Evolutionary conservation across 768 basidiomycete species (phyloP), one percentile per base, ranked within the genome.

Genomic region (Termitomyces sp.): DNA sequence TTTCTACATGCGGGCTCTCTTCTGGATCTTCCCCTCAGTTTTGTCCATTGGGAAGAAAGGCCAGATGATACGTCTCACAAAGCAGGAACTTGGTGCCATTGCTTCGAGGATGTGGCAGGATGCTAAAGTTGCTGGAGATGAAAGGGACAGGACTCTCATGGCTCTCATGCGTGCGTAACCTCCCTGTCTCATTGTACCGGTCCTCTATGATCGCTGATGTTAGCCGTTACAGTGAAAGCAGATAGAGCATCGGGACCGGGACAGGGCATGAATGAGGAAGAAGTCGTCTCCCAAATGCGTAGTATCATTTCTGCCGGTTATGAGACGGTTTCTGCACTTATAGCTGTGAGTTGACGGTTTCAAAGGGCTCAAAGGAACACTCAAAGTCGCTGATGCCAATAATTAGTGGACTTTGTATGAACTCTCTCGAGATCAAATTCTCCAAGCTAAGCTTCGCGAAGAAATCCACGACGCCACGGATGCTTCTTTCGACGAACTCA

Each of bases 331-430:
- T 79, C 79, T 47, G 76, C 78, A 1, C 59, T 75, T 18, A 65
- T 76, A 54, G 75, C 77, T 18, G 79, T 79, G 65, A 62, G 68
- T 63, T 22, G 13, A 45, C 30, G 5, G 5, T 33, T 24, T n/a
- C 6, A 16, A 24, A 24, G 28, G 14, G 14, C 7, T 16, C 24
- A 0, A 44, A 20, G 18, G n/a, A n/a, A n/a, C 49, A 6, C 20
- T 46, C 36, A 26, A 18, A 43, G 28, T 50, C 16, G 44, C 16
- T 62, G 30, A 63, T 43, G 60, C 49, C 16, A 60, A 22, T 40
- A 26, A 57, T 26, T 58, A 85, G 84, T 89, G 88, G 87, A 72
- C 82, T 46, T 69, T 88, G 12, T 87, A 87, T 60, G 82, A 85
- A 62, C 75, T 90, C 28, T 75, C 84, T 22, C 70, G 69, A 24